Conservation (phyloP, 768 basidiomycete species). For the Suillus clintonianus region DNA sequence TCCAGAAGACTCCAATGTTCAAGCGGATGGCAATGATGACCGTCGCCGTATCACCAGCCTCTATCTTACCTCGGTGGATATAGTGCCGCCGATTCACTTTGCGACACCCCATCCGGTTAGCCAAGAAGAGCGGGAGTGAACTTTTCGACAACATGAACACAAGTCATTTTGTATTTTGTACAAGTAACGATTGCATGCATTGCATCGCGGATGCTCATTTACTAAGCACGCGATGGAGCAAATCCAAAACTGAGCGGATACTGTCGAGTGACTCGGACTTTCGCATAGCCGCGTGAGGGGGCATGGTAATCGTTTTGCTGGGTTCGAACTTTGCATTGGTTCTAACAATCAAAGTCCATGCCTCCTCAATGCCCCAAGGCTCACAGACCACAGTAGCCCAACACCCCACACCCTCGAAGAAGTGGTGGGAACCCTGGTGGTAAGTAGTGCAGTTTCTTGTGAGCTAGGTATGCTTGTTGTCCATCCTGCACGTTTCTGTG, state of each 20-base stretch:
- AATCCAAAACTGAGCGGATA: background rate
- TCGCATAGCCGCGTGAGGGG: background rate
- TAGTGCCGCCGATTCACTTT: slow-evolving; percentile 35
- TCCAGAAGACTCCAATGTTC: slow-evolving; percentile 12
- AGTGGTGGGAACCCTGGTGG: background rate
- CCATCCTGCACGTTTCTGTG: slow-evolving; percentile 71
- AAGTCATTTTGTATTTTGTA: background rate
- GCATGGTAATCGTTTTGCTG: background rate
- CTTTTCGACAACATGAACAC: background rate
- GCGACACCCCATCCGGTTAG: slow-evolving; percentile 10
- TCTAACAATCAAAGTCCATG: background rate
- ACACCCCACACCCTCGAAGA: background rate
- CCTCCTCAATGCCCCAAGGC: background rate
- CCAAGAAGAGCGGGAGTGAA: slow-evolving; percentile 1
- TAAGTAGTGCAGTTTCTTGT: slow-evolving; percentile 8
- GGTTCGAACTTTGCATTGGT: background rate
- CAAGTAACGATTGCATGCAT: background rate
- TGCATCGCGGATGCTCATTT: background rate
- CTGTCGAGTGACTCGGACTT: no score
- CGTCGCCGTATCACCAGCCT: slow-evolving; percentile 36
- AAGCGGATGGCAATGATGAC: slow-evolving; percentile 16
- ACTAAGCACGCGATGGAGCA: background rate
- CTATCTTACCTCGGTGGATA: slow-evolving; percentile 34
- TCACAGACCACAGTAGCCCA: no score
- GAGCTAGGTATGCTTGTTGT: slow-evolving; percentile 55